Conservation (phyloP, 192 early-diverging fungal species). For the Mortierella antarctica region DNA sequence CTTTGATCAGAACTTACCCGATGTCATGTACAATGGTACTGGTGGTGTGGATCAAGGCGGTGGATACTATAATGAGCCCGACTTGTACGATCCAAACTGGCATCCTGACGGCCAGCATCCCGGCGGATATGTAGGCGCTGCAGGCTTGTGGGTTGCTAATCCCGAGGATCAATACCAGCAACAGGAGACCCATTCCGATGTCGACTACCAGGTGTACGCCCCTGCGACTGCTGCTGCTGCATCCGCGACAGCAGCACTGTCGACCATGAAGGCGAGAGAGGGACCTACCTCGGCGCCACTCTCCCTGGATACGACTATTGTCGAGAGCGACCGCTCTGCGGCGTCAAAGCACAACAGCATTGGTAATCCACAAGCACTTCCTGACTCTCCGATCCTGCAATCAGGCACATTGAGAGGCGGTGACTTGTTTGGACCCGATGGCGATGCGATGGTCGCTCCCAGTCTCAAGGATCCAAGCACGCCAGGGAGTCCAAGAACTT, state of each 20-base stretch:
- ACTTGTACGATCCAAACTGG: slow-evolving; percentile 1
- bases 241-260: background rate
- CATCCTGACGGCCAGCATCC: background rate
- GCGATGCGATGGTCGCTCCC: background rate
- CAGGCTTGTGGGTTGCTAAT: slow-evolving; percentile 17
- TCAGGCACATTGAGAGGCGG: slow-evolving; percentile 9
- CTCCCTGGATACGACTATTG: slow-evolving; percentile 9
- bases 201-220: background rate
- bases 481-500: background rate
- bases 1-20: slow-evolving; percentile 37
- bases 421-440: slow-evolving; percentile 21
- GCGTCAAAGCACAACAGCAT: background rate
- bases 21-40: slow-evolving; percentile 32
- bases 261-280: background rate
- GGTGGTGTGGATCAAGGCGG: slow-evolving; percentile 1
- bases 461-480: background rate
- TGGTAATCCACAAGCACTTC: slow-evolving; percentile 11
- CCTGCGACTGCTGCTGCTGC: background rate
- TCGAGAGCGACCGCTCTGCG: background rate
- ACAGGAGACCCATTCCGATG: background rate
- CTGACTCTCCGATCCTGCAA: slow-evolving; percentile 26
- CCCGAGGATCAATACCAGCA: slow-evolving; percentile 4
- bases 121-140: background rate
- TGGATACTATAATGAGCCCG: slow-evolving; percentile 25
- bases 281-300: background rate